Base-by-base conservation (phyloP, 192 early-diverging fungal genomes). In the Kappamyces sp. region DNA sequence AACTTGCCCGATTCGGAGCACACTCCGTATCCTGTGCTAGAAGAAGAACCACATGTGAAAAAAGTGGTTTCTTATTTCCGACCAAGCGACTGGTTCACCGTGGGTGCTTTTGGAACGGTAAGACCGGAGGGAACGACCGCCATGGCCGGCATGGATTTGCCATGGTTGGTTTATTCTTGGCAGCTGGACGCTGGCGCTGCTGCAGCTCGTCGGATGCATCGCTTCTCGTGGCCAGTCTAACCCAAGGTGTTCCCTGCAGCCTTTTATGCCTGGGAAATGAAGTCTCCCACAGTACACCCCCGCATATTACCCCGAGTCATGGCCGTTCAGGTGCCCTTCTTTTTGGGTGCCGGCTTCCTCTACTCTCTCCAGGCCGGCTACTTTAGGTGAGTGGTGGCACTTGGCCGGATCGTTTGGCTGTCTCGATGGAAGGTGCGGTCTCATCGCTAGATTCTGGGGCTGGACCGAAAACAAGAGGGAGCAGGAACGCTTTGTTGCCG, bases 21-120 rank as follows among this genome's bases (percentile, higher is more conserved):
- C 41, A 62, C 65, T 32, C 81, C 87, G 45, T 93, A 87, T 76
- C 84, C 81, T 36, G 78, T 91, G 65, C 90, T 98, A 63, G 90
- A 88, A 70, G 85, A 81, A 49, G 88, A 98, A 65, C 95, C 95
- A 30, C 89, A 93, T 66, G 87, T 98, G 67, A 76, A 65, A 62
- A 84, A 90, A 47, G 89, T 98, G 1, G 76, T 98, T 54, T 70
- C 87, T 41, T 98, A 94, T 80, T 88, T 98, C 67, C 84, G 95
- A 48, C 62, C 81, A 37, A 77, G 79, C 11, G 95, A 98, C 72
- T 85, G 86, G 59, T 78, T 66, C 40, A 61, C 79, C 42, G 76
- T 79, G 70, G 85, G 72, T 45, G 83, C 70, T 4, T 62, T 84
- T 22, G 81, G 80, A 5, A 77, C 77, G 32, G 69, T 76, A 36